Conservation (phyloP, 1,139 yeast genomes). For the Zygosaccharomyces sapae region DNA sequence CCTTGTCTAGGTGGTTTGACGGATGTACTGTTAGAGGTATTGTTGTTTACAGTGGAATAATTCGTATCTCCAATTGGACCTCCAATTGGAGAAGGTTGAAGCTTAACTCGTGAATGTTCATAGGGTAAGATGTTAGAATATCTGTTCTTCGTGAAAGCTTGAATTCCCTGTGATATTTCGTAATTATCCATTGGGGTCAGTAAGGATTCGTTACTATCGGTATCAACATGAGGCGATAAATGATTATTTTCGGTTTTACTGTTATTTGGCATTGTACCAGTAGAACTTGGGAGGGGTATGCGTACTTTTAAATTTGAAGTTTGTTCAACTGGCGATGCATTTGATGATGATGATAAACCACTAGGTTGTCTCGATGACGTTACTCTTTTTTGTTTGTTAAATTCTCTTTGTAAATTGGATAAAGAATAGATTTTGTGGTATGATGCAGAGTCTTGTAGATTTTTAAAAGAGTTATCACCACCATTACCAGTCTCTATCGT, state of each 20-base stretch:
- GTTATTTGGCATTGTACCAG: neutral
- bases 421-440: conserved; percentile 29
- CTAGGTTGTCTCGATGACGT: neutral
- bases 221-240: conserved; percentile 14
- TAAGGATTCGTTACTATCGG: conserved; percentile 20
- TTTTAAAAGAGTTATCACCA: neutral
- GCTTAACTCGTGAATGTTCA: conserved; percentile 71
- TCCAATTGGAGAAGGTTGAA: conserved; percentile 39
- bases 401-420: conserved; percentile 26
- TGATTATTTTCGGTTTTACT: conserved; percentile 7
- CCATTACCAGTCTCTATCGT: conserved; percentile 13
- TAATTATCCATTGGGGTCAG: conserved; percentile 39
- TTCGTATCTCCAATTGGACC: conserved; percentile 6
- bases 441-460: conserved; percentile 13
- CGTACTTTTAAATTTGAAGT: conserved; percentile 9
- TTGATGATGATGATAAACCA: conserved; percentile 10
- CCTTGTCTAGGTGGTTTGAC: conserved; percentile 3
- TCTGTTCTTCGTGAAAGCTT: conserved; percentile 67
- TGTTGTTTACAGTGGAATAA: neutral
- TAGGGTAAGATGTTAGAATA: conserved; percentile 77
- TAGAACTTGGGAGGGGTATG: conserved; percentile 9
- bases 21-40: neutral
- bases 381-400: conserved; percentile 16
- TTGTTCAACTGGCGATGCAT: conserved; percentile 12
- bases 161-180: conserved; percentile 61